A percentile compares a stretch with the other conserved stretches of the same genome.
Evolutionary conservation across 495 filamentous ascomycete species (phyloP).

Genomic region (Aspergillus haitiensis): DNA sequence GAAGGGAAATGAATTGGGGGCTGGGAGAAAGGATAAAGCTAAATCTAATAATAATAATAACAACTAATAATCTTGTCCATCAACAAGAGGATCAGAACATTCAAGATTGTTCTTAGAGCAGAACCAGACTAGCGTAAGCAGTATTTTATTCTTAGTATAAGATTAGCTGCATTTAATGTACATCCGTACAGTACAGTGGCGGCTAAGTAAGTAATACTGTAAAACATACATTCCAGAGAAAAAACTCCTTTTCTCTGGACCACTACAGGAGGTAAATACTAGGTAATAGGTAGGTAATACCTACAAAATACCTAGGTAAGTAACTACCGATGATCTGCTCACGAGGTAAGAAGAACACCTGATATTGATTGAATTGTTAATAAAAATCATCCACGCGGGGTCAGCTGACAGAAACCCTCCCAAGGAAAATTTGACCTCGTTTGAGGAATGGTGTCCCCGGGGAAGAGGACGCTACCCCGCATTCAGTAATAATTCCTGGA

Average conservation of each 20-base stretch:
- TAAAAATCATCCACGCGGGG: slow-evolving; percentile 25
- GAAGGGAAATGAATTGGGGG: slow-evolving; percentile 2
- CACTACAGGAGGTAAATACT: too few relatives aligned
- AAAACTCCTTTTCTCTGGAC: too few relatives aligned
- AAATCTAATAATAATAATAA: not conserved
- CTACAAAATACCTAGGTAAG: too few relatives aligned
- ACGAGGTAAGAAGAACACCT: not conserved
- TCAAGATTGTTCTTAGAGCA: not conserved
- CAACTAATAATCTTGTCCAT: not conserved
- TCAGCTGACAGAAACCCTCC: slow-evolving; percentile 26
- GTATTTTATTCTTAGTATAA: too few relatives aligned
- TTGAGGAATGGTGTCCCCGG: slow-evolving; percentile 15
- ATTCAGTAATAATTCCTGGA: slow-evolving; percentile 23
- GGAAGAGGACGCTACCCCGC: slow-evolving; percentile 25
- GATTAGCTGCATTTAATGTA: too few relatives aligned
- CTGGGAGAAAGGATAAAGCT: slow-evolving; percentile 4
- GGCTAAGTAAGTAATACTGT: too few relatives aligned
- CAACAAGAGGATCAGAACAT: not conserved
- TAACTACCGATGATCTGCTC: not conserved
- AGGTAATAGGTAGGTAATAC: too few relatives aligned
- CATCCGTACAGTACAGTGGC: too few relatives aligned
- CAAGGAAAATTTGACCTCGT: slow-evolving; percentile 5
- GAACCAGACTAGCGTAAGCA: too few relatives aligned
- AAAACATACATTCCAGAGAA: too few relatives aligned
- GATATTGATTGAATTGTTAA: not conserved